phyloP scores from a whole-genome alignment of 1,284 basidiomycete genomes.

The Uromyces viciae-fabae region DNA sequence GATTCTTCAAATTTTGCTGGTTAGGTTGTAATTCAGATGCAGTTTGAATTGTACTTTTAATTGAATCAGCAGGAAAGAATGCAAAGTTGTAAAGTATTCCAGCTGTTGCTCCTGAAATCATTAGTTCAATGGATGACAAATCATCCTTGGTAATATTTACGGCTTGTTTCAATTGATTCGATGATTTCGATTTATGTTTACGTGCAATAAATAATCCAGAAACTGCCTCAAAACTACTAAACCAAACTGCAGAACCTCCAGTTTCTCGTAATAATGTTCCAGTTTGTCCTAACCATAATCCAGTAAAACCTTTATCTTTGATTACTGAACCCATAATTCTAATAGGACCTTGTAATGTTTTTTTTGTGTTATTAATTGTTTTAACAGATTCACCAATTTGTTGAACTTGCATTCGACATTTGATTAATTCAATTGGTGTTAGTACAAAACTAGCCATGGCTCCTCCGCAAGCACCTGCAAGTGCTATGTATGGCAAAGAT shows the following conservation, averaged over 20 bases:
- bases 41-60: constrained; percentile 94
- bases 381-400: constrained; percentile 55
- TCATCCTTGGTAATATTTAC: constrained; percentile 59
- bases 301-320: constrained; percentile 66
- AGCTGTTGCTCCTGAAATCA: constrained; percentile 76
- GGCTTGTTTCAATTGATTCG: not conserved
- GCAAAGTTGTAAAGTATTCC: constrained; percentile 77
- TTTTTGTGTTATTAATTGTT: constrained; percentile 29
- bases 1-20: constrained; percentile 23
- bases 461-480: constrained; percentile 78
- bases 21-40: constrained; percentile 71
- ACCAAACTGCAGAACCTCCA: constrained; percentile 82
- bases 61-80: constrained; percentile 85
- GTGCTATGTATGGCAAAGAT: constrained; percentile 64
- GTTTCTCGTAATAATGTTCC: constrained; percentile 82
- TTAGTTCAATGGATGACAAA: constrained; percentile 73
- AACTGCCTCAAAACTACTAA: constrained; percentile 74
- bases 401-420: constrained; percentile 94
- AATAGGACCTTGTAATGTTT: constrained; percentile 65
- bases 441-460: constrained; percentile 74
- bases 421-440: constrained; percentile 86
- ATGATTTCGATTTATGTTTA: constrained; percentile 47
- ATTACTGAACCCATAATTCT: constrained; percentile 66
- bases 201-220: constrained; percentile 62
- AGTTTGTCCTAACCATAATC: constrained; percentile 81